Evolutionary conservation across 1,139 yeast species (phyloP).

Genomic region (Saccharomyces hybrid): DNA sequence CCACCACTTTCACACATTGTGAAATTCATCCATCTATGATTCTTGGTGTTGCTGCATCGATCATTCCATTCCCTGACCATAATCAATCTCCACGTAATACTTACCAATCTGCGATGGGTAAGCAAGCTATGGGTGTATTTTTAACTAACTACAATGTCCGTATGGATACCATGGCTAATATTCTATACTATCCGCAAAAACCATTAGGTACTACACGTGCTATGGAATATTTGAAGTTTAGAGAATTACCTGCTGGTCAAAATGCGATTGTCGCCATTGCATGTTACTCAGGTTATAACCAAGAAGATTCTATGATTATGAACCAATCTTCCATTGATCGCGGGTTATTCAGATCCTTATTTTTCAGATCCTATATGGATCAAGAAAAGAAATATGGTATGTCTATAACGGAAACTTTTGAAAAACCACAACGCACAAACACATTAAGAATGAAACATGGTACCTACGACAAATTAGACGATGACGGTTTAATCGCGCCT

Average conservation of each 20-base stretch:
- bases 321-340: slow-evolving; percentile 95
- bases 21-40: slow-evolving; percentile 99
- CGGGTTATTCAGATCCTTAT: slow-evolving; percentile 89
- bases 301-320: slow-evolving; percentile 99
- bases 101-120: slow-evolving; percentile 99
- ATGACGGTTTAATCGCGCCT: slow-evolving; percentile 95
- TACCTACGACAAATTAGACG: slow-evolving; percentile 94
- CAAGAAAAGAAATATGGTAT: slow-evolving; percentile 98
- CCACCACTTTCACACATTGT: slow-evolving; percentile 94
- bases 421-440: slow-evolving; percentile 89
- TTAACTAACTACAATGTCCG: slow-evolving; percentile 91
- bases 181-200: slow-evolving; percentile 93
- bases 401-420: slow-evolving; percentile 94
- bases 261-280: slow-evolving; percentile 97
- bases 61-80: slow-evolving; percentile 99
- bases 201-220: slow-evolving; percentile 99
- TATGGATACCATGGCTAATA: slow-evolving; percentile 99
- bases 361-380: slow-evolving; percentile 96
- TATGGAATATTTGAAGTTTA: slow-evolving; percentile 93
- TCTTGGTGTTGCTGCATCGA: slow-evolving; percentile 95
- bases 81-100: slow-evolving; percentile 99
- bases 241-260: slow-evolving; percentile 98
- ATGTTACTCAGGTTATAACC: slow-evolving; percentile 97
- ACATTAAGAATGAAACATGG: slow-evolving; percentile 95
- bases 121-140: slow-evolving; percentile 99